A percentile compares a stretch with the other conserved stretches of the same genome.
phyloP scores from a whole-genome alignment of 345 rosid genomes.

The Camelina sativa region DNA sequence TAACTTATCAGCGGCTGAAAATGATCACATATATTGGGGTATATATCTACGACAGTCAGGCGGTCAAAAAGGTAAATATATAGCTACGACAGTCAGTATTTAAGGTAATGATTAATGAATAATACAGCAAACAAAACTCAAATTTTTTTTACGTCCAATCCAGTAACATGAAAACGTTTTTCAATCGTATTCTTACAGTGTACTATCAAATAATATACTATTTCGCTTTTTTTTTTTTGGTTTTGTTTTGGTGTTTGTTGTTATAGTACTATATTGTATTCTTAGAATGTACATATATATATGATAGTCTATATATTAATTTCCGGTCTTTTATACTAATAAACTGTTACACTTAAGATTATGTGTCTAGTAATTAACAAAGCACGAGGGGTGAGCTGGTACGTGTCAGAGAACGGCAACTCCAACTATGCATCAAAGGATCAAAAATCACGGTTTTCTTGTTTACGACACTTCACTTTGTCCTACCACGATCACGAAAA shows the following conservation, averaged over 20 bases:
- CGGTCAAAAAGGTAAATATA: too few relatives aligned
- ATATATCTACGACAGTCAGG: background rate
- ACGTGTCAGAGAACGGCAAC: constrained; percentile 41
- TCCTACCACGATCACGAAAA: constrained; percentile 31
- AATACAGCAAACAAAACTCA: background rate
- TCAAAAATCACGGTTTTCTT: constrained; percentile 42
- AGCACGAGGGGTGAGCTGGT: constrained; percentile 46
- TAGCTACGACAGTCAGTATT: background rate
- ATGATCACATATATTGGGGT: background rate
- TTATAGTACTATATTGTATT: background rate
- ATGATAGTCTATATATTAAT: background rate
- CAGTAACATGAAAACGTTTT: background rate
- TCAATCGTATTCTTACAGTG: background rate
- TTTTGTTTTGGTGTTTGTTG: too few relatives aligned
- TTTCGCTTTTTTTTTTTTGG: too few relatives aligned
- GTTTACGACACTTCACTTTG: constrained; percentile 35
- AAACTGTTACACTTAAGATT: constrained; percentile 24
- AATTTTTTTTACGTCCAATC: background rate
- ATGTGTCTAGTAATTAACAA: constrained; percentile 37
- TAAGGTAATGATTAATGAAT: background rate
- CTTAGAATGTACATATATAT: background rate
- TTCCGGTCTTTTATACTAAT: background rate
- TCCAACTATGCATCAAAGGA: constrained; percentile 40
- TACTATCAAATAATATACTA: background rate
- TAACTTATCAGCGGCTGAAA: background rate